Evolutionary conservation across 345 rosid genomes (phyloP).

Genomic region (Geranium brycei): DNA sequence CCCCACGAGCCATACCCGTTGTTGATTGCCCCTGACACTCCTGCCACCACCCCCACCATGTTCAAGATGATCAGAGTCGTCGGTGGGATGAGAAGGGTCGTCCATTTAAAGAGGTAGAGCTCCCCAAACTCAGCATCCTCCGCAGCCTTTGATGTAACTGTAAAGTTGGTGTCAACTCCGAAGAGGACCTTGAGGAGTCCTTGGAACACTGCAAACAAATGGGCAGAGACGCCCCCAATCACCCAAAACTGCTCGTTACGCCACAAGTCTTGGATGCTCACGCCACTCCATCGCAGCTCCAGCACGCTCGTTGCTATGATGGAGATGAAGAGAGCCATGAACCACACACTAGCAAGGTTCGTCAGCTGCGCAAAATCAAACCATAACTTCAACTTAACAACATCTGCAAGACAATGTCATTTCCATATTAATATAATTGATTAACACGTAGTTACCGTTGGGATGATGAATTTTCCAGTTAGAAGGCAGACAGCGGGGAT

Average conservation of each 20-base stretch:
- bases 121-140: constrained; percentile 74
- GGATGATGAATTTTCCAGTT: constrained; percentile 87
- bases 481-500: constrained; percentile 92
- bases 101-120: constrained; percentile 94
- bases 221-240: constrained; percentile 92
- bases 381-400: not conserved
- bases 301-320: constrained; percentile 75
- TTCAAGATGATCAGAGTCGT: constrained; percentile 82
- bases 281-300: constrained; percentile 87
- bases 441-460: constrained; percentile 42
- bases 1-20: constrained; percentile 89
- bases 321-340: constrained; percentile 76
- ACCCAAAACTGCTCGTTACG: constrained; percentile 99
- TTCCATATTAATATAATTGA: not conserved
- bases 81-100: constrained; percentile 89
- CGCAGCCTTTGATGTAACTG: constrained; percentile 80
- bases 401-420: no score
- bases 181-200: constrained; percentile 93
- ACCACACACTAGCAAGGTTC: constrained; percentile 78
- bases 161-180: constrained; percentile 90
- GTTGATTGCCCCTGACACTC: constrained; percentile 78
- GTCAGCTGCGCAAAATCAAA: constrained; percentile 33
- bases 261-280: constrained; percentile 84
- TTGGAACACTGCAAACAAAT: constrained; percentile 87
- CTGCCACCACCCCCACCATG: constrained; percentile 91